A percentile compares a stretch with the other conserved stretches of the same genome.
phyloP scores from a whole-genome alignment of 2,329 filamentous ascomycete genomes.

The Diaporthe sp. region DNA sequence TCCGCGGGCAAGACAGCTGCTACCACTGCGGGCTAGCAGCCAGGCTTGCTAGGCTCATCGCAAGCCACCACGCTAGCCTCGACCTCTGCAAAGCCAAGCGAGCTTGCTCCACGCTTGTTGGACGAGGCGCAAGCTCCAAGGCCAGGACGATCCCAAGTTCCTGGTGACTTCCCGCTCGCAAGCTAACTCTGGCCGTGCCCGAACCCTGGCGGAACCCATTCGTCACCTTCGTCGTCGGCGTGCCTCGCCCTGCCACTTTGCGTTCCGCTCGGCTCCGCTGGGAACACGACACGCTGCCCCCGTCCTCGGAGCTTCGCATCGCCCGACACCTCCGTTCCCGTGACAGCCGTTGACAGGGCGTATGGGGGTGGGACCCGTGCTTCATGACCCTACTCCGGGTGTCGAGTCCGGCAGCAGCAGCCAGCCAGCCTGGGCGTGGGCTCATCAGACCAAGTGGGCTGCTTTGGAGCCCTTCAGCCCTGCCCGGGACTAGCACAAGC shows the following conservation, averaged over 20 bases:
- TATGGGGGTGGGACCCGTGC: not conserved
- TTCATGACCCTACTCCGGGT: not conserved
- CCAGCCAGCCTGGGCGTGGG: conserved; percentile 12
- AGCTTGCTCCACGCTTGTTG: conserved; percentile 20
- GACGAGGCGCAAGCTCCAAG: conserved; percentile 12
- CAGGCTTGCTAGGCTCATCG: conserved; percentile 10
- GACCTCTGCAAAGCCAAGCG: conserved; percentile 18
- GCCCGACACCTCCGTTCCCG: conserved; percentile 9
- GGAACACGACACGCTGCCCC: not conserved
- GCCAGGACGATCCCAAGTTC: conserved; percentile 13
- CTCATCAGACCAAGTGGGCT: conserved; percentile 28
- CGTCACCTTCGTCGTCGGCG: conserved; percentile 1
- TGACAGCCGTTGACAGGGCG: not conserved
- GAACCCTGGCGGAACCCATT: conserved; percentile 21
- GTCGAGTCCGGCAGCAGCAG: not conserved
- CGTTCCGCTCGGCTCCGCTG: conserved; percentile 3
- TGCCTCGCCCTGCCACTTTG: conserved; percentile 9
- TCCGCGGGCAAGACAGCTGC: conserved; percentile 23
- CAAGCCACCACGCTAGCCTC: conserved; percentile 26
- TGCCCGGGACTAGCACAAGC: conserved; percentile 24
- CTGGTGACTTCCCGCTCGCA: conserved; percentile 19
- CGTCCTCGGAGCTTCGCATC: conserved; percentile 12
- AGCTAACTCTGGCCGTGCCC: not conserved
- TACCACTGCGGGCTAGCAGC: conserved; percentile 7
- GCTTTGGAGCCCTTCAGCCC: conserved; percentile 2